A percentile compares a stretch with the other conserved stretches of the same genome.
Evolutionary conservation across 1,284 basidiomycete species (phyloP).

Genomic region (Irpex sp.): DNA sequence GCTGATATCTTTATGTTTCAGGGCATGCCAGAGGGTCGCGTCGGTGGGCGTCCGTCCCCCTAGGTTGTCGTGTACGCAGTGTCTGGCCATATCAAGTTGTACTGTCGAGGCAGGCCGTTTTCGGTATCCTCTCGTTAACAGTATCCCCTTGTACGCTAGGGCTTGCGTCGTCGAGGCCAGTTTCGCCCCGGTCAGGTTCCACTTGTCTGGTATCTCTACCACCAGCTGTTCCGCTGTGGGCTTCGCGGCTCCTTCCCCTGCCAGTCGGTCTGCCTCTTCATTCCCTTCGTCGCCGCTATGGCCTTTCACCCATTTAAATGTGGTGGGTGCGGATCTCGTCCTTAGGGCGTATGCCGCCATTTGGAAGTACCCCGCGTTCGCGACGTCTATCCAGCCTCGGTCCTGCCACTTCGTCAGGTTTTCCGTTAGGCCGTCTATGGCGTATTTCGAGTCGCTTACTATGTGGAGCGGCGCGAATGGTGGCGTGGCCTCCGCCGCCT

Average conservation of each 20-base stretch:
- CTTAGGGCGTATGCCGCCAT: slow-evolving; percentile 9
- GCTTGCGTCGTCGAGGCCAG: slow-evolving; percentile 14
- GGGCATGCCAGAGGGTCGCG: neutral
- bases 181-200: slow-evolving; percentile 11
- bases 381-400: slow-evolving; percentile 2
- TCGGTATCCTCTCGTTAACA: neutral
- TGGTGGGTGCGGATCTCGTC: slow-evolving; percentile 13
- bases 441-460: slow-evolving; percentile 4
- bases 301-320: slow-evolving; percentile 27
- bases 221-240: neutral
- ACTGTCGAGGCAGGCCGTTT: neutral
- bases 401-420: slow-evolving; percentile 5
- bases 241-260: slow-evolving; percentile 17
- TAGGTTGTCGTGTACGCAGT: neutral
- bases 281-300: slow-evolving; percentile 21
- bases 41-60: neutral
- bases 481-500: neutral
- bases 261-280: slow-evolving; percentile 22
- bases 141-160: slow-evolving; percentile 11
- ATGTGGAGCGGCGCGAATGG: slow-evolving; percentile 6
- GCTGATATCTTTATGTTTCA: slow-evolving; percentile 20
- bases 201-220: neutral
- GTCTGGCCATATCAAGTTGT: neutral
- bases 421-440: slow-evolving; percentile 7
- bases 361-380: neutral